phyloP scores from a whole-genome alignment of 2,329 filamentous ascomycete species.

The Alternaria sp. region DNA sequence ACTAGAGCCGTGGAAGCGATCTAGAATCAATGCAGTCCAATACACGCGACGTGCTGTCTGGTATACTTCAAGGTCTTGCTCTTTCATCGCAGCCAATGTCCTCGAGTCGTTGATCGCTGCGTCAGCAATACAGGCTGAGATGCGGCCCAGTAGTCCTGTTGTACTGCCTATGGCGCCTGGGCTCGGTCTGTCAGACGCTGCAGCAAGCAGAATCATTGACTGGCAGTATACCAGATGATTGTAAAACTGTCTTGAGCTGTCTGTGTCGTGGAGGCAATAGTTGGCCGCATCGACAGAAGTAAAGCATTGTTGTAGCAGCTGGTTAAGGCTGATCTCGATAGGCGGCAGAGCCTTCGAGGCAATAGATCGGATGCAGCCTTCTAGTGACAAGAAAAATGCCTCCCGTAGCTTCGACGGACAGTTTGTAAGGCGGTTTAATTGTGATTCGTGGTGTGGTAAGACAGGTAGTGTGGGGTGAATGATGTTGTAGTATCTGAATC shows the following conservation, averaged over 20 bases:
- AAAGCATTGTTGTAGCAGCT: slow-evolving; percentile 42
- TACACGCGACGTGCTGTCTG: slow-evolving; percentile 47
- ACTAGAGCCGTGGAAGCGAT: slow-evolving; percentile 49
- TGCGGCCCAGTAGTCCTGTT: slow-evolving; percentile 43
- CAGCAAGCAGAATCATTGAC: slow-evolving; percentile 40
- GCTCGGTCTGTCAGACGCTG: slow-evolving; percentile 46
- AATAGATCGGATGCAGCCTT: slow-evolving; percentile 45
- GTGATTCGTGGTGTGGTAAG: slow-evolving; percentile 42
- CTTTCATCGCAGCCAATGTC: slow-evolving; percentile 33
- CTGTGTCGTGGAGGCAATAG: slow-evolving; percentile 37
- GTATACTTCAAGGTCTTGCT: slow-evolving; percentile 43
- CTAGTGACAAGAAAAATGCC: slow-evolving; percentile 47
- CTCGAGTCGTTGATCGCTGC: slow-evolving; percentile 45
- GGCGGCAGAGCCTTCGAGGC: slow-evolving; percentile 40
- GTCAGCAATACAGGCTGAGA: slow-evolving; percentile 43
- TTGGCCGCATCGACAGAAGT: slow-evolving; percentile 43
- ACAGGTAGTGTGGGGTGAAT: slow-evolving; percentile 50
- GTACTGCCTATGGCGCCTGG: slow-evolving; percentile 37
- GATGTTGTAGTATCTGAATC: slow-evolving; percentile 45
- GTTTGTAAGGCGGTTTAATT: slow-evolving; percentile 46
- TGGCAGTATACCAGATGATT: slow-evolving; percentile 49
- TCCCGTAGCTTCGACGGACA: slow-evolving; percentile 49
- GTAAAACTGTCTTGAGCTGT: slow-evolving; percentile 40
- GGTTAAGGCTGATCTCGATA: slow-evolving; percentile 35
- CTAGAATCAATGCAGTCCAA: slow-evolving; percentile 50